Evolutionary conservation across 2,329 filamentous ascomycete genomes (phyloP), one percentile per base, ranked within the genome.

Genomic region (Juglanconis juglandina): DNA sequence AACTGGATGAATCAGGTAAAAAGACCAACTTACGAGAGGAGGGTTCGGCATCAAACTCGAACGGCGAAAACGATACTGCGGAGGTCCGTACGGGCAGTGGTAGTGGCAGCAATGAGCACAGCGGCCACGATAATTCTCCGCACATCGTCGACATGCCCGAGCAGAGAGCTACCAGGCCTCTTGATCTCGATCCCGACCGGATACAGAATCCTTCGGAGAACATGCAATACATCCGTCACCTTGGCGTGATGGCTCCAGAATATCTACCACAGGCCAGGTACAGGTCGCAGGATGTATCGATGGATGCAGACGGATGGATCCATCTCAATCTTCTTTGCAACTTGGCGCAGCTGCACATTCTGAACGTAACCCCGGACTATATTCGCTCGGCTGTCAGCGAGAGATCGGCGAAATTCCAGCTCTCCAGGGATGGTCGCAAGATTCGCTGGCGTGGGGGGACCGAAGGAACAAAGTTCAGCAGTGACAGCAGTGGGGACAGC

Each of bases 321-420:
- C 94, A 93, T 67, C 76, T 95, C 6, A 95, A 95, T 66, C 75
- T 96, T 1, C 79, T 96, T 1, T 87, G 88, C 69, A 92, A 89
- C 68, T 83, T 96, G 78, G 91, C 92, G 0, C 91, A 96, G 73
- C 76, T 96, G 17, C 91, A 96, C 67, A 94, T 92, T 0, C 81
- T 95, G 66, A 93, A 92, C 61, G 91, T 96, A 1, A 92, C 91
- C 0, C 81, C 87, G 0, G 86, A 88, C 34, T 94, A 94, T 67
- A 86, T 95, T 44, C 87, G 89, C 60, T 83, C 84, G 41, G 89
- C 92, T 0, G 80, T 96, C 1, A 77, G 79, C 0, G 85, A 89
- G 53, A 83, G 87, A 65, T 94, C 90, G 67, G 82, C 83, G 24
- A 90, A 89, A 66, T 87, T 96, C 55, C 90, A 96, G 69, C 71